Evolutionary conservation across 345 rosid species (phyloP), one percentile per base, ranked within the genome.

Genomic region (Triadica sebifera): DNA sequence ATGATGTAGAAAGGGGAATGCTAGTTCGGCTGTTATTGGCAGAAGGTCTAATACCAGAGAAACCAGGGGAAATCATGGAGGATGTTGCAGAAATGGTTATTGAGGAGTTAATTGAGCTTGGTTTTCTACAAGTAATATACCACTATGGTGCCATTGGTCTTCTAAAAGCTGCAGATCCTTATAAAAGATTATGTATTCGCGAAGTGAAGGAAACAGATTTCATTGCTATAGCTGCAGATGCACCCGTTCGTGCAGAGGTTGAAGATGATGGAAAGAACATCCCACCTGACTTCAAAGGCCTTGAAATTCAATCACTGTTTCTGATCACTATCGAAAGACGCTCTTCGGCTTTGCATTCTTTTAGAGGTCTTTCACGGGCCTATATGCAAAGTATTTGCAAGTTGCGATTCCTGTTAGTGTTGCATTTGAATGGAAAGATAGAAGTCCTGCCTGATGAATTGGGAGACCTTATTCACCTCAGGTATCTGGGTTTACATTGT

Each of bases 381-480:
- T 75, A 24, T 12, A 9, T 75, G 45, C 6, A 20, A 75, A 49
- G 47, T 46, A n/a, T 73, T 16, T 73, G 69, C 45, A 53, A 41
- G 46, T 4, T 73, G 61, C 41, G 52, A 41, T 39, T 12, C 17
- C 38, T 74, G 43, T 5, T 65, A 37, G 77, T 74, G 53, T 43
- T 74, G 51, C 71, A 65, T 74, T 39, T 74, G 19, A 6, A 43
- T 22, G 71, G 64, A 17, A 5, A 17, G 62, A 34, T 74, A 19
- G 70, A 43, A 39, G 43, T 2, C 20, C 65, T 74, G 5, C 77
- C 71, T 22, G 71, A 65, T 55, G 64, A 65, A 52, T 12, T 74
- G 0, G 65, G 77, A 65, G 68, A 65, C 29, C 24, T 74, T 53
- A 5, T 65, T 74, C 39, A 65, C 50, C 65, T 74, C 19, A 41